phyloP scores from a whole-genome alignment of 2,329 filamentous ascomycete species.

The Trichoderma koningiopsis region DNA sequence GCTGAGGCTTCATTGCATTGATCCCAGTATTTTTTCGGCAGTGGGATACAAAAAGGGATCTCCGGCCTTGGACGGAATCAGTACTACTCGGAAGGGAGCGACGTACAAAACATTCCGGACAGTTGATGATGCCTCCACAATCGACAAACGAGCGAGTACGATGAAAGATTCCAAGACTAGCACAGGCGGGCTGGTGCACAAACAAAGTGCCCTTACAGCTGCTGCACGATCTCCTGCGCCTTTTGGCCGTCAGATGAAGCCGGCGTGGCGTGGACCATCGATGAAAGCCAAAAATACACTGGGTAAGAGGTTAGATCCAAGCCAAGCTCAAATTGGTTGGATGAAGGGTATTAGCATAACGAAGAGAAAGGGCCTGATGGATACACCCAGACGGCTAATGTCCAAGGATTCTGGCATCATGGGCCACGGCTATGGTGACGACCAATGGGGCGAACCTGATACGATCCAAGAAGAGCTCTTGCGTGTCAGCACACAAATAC shows the following conservation, averaged over 20 bases:
- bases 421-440: conserved; percentile 53
- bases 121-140: conserved; percentile 59
- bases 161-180: conserved; percentile 62
- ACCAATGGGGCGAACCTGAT: conserved; percentile 63
- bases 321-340: conserved; percentile 64
- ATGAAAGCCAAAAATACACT: conserved; percentile 58
- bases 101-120: conserved; percentile 83
- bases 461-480: conserved; percentile 66
- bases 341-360: conserved; percentile 70
- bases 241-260: conserved; percentile 36
- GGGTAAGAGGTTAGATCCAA: conserved; percentile 48
- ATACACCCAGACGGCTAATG: conserved; percentile 47
- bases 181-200: conserved; percentile 45
- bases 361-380: conserved; percentile 52
- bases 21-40: conserved; percentile 62
- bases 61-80: conserved; percentile 64
- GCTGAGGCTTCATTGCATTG: conserved; percentile 74
- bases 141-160: conserved; percentile 61
- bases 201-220: conserved; percentile 48
- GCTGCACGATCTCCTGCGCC: conserved; percentile 45
- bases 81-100: conserved; percentile 80
- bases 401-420: conserved; percentile 57
- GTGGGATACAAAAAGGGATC: conserved; percentile 75
- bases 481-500: conserved; percentile 62
- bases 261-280: conserved; percentile 57